phyloP scores from a whole-genome alignment of 129 eudicot species.

The Logfia minima region DNA sequence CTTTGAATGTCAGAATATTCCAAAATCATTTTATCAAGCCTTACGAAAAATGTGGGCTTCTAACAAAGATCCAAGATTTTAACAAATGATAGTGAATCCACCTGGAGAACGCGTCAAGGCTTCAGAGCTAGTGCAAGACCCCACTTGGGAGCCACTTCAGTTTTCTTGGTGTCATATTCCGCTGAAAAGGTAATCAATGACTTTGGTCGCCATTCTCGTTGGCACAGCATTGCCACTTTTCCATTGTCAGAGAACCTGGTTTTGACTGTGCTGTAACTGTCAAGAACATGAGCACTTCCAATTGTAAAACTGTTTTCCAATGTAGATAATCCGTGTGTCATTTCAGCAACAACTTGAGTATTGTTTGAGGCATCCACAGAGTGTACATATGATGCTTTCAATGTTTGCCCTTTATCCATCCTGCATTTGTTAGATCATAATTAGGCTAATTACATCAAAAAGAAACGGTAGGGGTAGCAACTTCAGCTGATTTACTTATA shows the following conservation, averaged over 20 bases:
- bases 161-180: constrained; percentile 68
- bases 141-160: constrained; percentile 54
- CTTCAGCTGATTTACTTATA: not conserved
- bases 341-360: constrained; percentile 79
- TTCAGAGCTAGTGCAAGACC: constrained; percentile 73
- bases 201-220: constrained; percentile 93
- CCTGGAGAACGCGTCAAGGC: constrained; percentile 44
- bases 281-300: constrained; percentile 66
- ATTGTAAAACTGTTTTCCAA: constrained; percentile 63
- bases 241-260: constrained; percentile 69
- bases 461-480: not conserved
- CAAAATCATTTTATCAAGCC: constrained; percentile 24
- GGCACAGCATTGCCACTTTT: constrained; percentile 66
- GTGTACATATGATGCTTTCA: constrained; percentile 85
- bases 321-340: constrained; percentile 63
- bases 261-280: constrained; percentile 59
- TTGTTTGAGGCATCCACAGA: constrained; percentile 51
- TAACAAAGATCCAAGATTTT: constrained; percentile 20
- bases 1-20: constrained; percentile 14
- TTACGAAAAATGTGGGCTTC: constrained; percentile 32
- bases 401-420: constrained; percentile 78
- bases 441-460: not conserved
- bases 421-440: constrained; percentile 37
- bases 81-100: not conserved
- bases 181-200: constrained; percentile 76